Evolutionary conservation across 164 flowering plant species (phyloP).

Genomic region (Amborella trichopoda): DNA sequence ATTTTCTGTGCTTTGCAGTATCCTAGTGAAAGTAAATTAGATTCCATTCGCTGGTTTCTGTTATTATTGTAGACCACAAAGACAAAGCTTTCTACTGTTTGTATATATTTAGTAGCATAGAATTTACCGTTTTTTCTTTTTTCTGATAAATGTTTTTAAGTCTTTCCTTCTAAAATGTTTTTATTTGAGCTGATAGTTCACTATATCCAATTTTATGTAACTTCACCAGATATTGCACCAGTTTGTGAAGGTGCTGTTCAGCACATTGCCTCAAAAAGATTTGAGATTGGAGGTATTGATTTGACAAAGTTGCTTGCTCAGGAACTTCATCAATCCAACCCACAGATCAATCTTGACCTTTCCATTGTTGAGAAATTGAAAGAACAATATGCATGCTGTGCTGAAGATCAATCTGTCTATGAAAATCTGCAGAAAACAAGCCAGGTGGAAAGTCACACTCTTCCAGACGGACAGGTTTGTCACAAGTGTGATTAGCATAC

Average conservation of each 20-base stretch:
- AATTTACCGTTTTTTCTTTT: no score
- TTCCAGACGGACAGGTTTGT: slow-evolving; percentile 97
- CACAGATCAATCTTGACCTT: slow-evolving; percentile 41
- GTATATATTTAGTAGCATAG: no score
- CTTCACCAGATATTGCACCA: slow-evolving; percentile 90
- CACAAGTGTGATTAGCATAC: no score
- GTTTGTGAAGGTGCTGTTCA: slow-evolving; percentile 99
- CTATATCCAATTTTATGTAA: background rate
- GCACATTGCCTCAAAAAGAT: slow-evolving; percentile 92
- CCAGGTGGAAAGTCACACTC: slow-evolving; percentile 57
- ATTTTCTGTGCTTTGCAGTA: no score
- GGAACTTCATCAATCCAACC: slow-evolving; percentile 77
- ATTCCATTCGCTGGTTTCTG: no score
- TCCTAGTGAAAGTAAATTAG: no score
- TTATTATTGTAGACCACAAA: no score
- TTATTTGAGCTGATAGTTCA: background rate
- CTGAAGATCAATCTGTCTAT: slow-evolving; percentile 78
- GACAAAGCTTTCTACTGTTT: no score
- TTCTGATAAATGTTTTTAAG: no score
- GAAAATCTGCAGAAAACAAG: slow-evolving; percentile 29
- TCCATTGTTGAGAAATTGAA: slow-evolving; percentile 72
- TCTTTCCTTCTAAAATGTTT: no score
- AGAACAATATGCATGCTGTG: slow-evolving; percentile 79
- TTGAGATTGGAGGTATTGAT: slow-evolving; percentile 86
- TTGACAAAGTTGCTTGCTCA: slow-evolving; percentile 72